A percentile compares a stretch with the other conserved stretches of the same genome.
These are phyloP conservation scores for Samsoniella hepiali DNA, from an alignment of 2,329 filamentous ascomycete species.

Conservation along the genomic window DNA sequence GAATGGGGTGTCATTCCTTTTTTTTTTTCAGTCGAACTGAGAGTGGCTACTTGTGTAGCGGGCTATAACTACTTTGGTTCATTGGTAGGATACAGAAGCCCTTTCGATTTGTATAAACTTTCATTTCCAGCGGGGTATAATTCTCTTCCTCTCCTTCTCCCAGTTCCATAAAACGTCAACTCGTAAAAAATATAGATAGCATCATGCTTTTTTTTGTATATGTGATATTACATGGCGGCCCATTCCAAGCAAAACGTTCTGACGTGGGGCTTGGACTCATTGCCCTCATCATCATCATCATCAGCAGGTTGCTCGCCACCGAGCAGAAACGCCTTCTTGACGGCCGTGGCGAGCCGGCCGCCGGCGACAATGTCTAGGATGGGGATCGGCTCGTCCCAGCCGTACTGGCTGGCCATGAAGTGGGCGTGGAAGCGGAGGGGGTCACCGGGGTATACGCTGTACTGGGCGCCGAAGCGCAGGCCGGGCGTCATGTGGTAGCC, in stretches of 20 bases:
- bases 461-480: conserved; percentile 89
- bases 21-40: no score
- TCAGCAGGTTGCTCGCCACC: conserved; percentile 57
- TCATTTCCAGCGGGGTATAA: background rate
- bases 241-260: conserved; percentile 86
- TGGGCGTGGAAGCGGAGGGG: conserved; percentile 93
- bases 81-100: background rate
- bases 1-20: background rate
- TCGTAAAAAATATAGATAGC: background rate
- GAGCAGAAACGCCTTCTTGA: conserved; percentile 92
- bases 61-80: background rate
- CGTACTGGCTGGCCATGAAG: conserved; percentile 78
- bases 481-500: conserved; percentile 90
- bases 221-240: conserved; percentile 73
- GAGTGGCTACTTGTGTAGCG: no score
- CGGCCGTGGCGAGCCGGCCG: conserved; percentile 84
- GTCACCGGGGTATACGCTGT: conserved; percentile 93
- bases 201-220: background rate
- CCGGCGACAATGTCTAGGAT: conserved; percentile 82
- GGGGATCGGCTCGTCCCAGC: conserved; percentile 84
- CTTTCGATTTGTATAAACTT: background rate
- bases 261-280: conserved; percentile 41
- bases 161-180: background rate
- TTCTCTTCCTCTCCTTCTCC: background rate
- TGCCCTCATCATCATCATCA: conserved; percentile 24